phyloP scores from a whole-genome alignment of 345 rosid species.

The Mercurialis annua region DNA sequence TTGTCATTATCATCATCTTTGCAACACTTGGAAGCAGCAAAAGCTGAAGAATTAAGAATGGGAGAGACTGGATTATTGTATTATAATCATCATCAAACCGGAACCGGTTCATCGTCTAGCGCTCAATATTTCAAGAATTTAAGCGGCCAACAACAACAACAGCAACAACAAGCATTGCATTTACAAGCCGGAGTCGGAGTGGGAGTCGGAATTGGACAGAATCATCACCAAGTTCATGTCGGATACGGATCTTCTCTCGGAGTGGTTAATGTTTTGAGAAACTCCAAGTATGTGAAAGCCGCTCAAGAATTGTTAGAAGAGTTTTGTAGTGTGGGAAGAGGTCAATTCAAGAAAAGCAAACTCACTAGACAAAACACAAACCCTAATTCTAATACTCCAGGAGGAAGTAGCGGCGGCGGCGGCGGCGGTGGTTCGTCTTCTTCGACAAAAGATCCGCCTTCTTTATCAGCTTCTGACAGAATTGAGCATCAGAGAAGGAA shows the following conservation, averaged over 20 bases:
- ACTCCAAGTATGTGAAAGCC: conserved; percentile 67
- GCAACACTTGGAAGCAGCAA: conserved; percentile 76
- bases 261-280: conserved; percentile 60
- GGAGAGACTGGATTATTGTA: conserved; percentile 50
- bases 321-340: conserved; percentile 90
- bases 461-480: conserved; percentile 74
- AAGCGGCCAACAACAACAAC: conserved; percentile 28
- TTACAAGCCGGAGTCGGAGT: conserved; percentile 26
- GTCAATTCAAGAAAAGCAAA: conserved; percentile 64
- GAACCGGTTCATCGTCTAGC: conserved; percentile 37
- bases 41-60: conserved; percentile 73
- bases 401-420: conserved; percentile 27
- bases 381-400: conserved; percentile 53
- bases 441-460: conserved; percentile 51
- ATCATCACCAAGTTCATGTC: conserved; percentile 42
- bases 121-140: conserved; percentile 45
- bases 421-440: conserved; percentile 44
- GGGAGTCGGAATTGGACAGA: conserved; percentile 22
- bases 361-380: conserved; percentile 43
- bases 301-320: conserved; percentile 91
- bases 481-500: conserved; percentile 95
- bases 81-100: conserved; percentile 39
- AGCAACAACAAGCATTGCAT: conserved; percentile 38
- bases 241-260: conserved; percentile 62
- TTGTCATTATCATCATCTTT: conserved; percentile 74